Conservation (phyloP, 345 rosid genomes). For the Turnera subulata region DNA sequence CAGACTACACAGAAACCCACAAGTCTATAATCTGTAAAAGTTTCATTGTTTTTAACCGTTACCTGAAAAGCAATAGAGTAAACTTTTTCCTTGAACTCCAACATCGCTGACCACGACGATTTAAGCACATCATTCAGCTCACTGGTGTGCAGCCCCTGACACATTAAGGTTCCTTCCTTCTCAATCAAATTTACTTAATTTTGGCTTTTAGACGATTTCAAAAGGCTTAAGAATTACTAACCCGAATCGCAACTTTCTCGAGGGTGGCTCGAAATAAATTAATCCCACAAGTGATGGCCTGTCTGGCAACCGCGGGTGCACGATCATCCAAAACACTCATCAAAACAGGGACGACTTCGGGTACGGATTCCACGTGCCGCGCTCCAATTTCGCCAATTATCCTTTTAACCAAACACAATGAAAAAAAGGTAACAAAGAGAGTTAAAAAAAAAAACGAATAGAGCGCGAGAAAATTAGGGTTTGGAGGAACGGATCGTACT, state of each 20-base stretch:
- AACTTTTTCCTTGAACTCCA: conserved; percentile 80
- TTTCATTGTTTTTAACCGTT: background rate
- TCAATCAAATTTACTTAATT: background rate
- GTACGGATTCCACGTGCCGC: conserved; percentile 63
- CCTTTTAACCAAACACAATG: conserved; percentile 33
- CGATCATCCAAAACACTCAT: conserved; percentile 62
- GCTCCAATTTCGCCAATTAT: conserved; percentile 76
- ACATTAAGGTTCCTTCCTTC: background rate
- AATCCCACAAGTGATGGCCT: conserved; percentile 64
- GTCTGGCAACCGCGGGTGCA: conserved; percentile 87
- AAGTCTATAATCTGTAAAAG: conserved; percentile 10
- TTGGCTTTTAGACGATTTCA: background rate
- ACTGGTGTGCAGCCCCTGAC: conserved; percentile 70
- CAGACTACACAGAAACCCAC: conserved; percentile 19
- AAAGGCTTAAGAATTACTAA: conserved; percentile 11
- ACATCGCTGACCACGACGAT: conserved; percentile 78
- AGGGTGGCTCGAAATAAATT: conserved; percentile 62
- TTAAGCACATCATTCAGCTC: conserved; percentile 56
- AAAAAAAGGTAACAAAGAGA: background rate
- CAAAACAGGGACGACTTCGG: conserved; percentile 71
- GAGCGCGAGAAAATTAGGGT: background rate
- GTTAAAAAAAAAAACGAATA: background rate
- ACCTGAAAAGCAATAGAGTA: conserved; percentile 79
- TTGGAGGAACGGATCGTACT: conserved; percentile 40
- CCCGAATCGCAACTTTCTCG: conserved; percentile 64